Percentiles rank a stretch among this genome's conserved stretches.
phyloP scores from a whole-genome alignment of 371 early-diverging fungal genomes.

The Thermomucor indicae-seudaticae region DNA sequence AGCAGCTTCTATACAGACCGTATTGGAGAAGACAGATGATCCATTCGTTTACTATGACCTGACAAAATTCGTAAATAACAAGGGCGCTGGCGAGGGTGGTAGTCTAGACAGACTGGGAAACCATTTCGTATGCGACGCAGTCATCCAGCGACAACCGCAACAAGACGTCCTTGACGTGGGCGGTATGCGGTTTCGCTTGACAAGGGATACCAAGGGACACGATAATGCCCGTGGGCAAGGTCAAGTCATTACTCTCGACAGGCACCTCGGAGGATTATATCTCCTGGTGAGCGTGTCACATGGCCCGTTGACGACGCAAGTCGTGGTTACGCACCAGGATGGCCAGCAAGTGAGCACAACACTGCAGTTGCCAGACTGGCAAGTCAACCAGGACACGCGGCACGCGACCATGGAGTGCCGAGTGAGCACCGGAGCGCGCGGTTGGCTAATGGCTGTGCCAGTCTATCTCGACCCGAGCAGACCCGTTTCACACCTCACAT shows the following conservation, averaged over 20 bases:
- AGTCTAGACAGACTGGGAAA: constrained; percentile 21
- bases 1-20: too few species aligned
- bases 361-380: constrained; percentile 31
- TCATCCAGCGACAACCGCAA: background rate
- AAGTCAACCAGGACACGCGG: constrained; percentile 10
- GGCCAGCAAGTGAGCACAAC: constrained; percentile 11
- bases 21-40: too few species aligned
- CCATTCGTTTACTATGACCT: constrained; percentile 4
- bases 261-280: constrained; percentile 16
- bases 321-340: constrained; percentile 20
- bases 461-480: constrained; percentile 18
- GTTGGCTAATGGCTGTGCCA: constrained; percentile 10
- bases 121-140: constrained; percentile 6
- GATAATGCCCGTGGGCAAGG: constrained; percentile 21
- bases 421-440: constrained; percentile 5
- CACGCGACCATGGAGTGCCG: constrained; percentile 5
- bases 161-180: too few species aligned
- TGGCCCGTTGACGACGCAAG: constrained; percentile 17
- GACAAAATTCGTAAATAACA: constrained; percentile 2
- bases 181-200: constrained; percentile 2
- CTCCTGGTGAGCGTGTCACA: constrained; percentile 19
- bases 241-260: constrained; percentile 13
- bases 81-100: constrained; percentile 8
- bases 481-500: constrained; percentile 7
- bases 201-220: background rate